Conservation (phyloP, 169 alveolate genomes). For the Cryptosporidium muris region DNA sequence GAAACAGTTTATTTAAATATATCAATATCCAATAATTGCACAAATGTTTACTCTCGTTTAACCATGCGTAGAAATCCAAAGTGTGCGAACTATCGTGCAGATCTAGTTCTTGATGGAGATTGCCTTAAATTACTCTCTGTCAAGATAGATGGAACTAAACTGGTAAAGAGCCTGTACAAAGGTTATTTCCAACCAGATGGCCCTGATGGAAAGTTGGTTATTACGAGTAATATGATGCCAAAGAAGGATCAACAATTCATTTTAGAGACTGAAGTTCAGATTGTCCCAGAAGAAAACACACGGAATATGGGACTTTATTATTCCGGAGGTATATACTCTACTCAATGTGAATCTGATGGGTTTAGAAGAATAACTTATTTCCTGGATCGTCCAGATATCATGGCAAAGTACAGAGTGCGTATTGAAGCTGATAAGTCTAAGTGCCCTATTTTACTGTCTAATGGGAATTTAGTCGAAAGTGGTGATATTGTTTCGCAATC, state of each 20-base stretch:
- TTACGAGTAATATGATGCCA: constrained; percentile 66
- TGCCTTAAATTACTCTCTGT: constrained; percentile 83
- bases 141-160: constrained; percentile 77
- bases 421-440: constrained; percentile 85
- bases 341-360: constrained; percentile 94
- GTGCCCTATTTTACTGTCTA: constrained; percentile 87
- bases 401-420: constrained; percentile 83
- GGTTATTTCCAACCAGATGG: constrained; percentile 72
- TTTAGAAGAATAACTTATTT: constrained; percentile 88
- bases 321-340: constrained; percentile 84
- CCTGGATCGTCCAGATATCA: constrained; percentile 92
- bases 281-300: constrained; percentile 83
- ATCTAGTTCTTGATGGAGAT: constrained; percentile 86
- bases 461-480: constrained; percentile 83
- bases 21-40: constrained; percentile 79
- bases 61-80: constrained; percentile 73
- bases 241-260: constrained; percentile 71
- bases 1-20: constrained; percentile 80
- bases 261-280: constrained; percentile 79
- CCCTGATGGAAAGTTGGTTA: constrained; percentile 72
- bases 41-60: constrained; percentile 71
- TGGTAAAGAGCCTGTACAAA: constrained; percentile 71
- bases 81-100: constrained; percentile 76
- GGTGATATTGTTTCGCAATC: constrained; percentile 79
- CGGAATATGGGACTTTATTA: constrained; percentile 85